Percentiles rank a stretch among this genome's conserved stretches.
These are phyloP conservation scores for Penicillium pulvis DNA, from an alignment of 495 filamentous ascomycete species.

Conservation along the genomic window DNA sequence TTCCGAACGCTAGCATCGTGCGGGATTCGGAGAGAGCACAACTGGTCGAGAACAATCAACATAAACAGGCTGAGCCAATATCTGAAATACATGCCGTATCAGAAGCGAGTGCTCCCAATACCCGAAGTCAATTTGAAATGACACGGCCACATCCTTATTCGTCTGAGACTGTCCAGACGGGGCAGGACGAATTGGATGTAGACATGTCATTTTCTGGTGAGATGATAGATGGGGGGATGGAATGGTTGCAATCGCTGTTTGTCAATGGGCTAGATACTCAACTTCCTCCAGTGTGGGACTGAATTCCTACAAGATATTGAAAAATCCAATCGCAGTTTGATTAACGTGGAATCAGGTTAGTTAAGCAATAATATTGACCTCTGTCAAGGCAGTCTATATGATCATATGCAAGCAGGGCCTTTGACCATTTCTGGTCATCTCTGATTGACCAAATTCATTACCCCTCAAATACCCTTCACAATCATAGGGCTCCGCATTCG, in stretches of 20 bases:
- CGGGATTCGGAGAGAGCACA: not conserved
- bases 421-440: too few species aligned
- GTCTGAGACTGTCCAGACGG: not conserved
- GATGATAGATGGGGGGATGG: constrained; percentile 24
- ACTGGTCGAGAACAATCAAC: not conserved
- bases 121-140: not conserved
- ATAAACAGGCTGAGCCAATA: not conserved
- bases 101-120: not conserved
- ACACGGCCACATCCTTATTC: not conserved
- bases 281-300: constrained; percentile 44
- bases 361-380: too few species aligned
- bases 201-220: constrained; percentile 14
- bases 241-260: constrained; percentile 25
- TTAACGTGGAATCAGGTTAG: not conserved
- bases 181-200: not conserved
- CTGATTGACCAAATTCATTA: too few species aligned
- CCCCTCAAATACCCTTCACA: constrained; percentile 49
- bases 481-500: constrained; percentile 63
- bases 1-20: not conserved
- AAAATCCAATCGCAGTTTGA: not conserved
- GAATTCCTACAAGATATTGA: not conserved
- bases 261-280: constrained; percentile 11
- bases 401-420: too few species aligned
- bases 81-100: not conserved
- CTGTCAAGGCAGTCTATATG: too few species aligned